Evolutionary conservation across 2,329 filamentous ascomycete species (phyloP).

Genomic region (Colletotrichum sp.): DNA sequence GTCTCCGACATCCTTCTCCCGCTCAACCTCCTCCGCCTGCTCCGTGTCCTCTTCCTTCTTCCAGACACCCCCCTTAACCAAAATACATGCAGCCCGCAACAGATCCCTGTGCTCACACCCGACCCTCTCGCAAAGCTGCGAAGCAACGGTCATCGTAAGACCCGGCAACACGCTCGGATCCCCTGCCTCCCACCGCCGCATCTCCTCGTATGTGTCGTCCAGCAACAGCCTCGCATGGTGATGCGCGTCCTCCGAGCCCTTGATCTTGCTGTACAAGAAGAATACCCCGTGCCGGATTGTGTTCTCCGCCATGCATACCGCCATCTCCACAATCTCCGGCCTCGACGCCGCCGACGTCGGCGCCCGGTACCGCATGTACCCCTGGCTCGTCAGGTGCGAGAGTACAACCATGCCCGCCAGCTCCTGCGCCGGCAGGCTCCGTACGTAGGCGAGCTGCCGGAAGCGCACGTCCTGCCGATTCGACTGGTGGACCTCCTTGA

Average conservation of each 20-base stretch:
- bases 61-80: slow-evolving; percentile 7
- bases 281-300: slow-evolving; percentile 18
- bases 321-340: slow-evolving; percentile 18
- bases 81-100: slow-evolving; percentile 5
- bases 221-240: slow-evolving; percentile 13
- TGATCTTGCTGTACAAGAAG: slow-evolving; percentile 13
- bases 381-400: slow-evolving; percentile 10
- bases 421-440: not conserved
- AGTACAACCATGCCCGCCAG: slow-evolving; percentile 16
- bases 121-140: not conserved
- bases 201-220: slow-evolving; percentile 16
- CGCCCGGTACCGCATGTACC: slow-evolving; percentile 6
- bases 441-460: slow-evolving; percentile 9
- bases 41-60: not conserved
- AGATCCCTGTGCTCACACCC: slow-evolving; percentile 5
- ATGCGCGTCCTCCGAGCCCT: not conserved
- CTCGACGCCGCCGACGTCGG: not conserved
- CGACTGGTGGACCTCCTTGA: slow-evolving; percentile 10
- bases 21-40: not conserved
- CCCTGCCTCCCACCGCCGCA: slow-evolving; percentile 19
- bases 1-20: not conserved
- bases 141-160: slow-evolving; percentile 17
- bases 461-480: slow-evolving; percentile 7
- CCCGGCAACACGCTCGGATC: slow-evolving; percentile 15
- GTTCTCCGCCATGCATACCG: slow-evolving; percentile 18